A percentile compares a stretch with the other conserved stretches of the same genome.
phyloP scores from a whole-genome alignment of 2,329 filamentous ascomycete genomes.

The Calonectria pseudoreteaudii region DNA sequence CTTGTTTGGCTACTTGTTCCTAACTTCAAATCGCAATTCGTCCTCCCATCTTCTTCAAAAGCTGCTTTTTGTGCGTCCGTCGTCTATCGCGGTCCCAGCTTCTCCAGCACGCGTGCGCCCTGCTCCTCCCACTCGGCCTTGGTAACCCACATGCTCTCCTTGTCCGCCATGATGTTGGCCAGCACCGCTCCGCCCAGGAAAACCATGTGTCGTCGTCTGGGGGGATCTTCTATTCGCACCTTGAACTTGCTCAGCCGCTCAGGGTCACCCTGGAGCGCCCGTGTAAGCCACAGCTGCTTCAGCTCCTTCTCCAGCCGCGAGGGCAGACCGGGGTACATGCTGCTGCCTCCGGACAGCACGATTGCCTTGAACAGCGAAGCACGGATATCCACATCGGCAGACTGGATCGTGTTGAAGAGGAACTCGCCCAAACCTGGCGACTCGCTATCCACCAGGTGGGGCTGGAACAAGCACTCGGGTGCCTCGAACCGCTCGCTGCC shows the following conservation, averaged over 20 bases:
- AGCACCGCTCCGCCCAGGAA: slow-evolving; percentile 96
- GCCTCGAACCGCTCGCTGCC: slow-evolving; percentile 98
- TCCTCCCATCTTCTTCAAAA: slow-evolving; percentile 20
- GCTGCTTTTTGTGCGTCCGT: neutral
- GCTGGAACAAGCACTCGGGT: slow-evolving; percentile 98
- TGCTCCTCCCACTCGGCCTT: slow-evolving; percentile 98
- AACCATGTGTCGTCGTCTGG: slow-evolving; percentile 98
- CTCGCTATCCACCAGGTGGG: slow-evolving; percentile 96
- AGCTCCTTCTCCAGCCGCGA: slow-evolving; percentile 97
- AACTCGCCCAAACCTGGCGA: slow-evolving; percentile 97
- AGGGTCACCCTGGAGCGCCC: slow-evolving; percentile 89
- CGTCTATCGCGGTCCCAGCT: slow-evolving; percentile 85
- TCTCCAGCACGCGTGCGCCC: slow-evolving; percentile 85
- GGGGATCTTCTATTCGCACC: slow-evolving; percentile 98
- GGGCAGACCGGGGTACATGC: slow-evolving; percentile 98
- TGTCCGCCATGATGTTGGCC: slow-evolving; percentile 99
- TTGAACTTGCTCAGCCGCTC: slow-evolving; percentile 99
- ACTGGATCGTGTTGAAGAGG: slow-evolving; percentile 98
- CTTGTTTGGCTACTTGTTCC: slow-evolving; percentile 37
- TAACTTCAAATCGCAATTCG: slow-evolving; percentile 35
- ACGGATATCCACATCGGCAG: slow-evolving; percentile 94
- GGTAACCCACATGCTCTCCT: slow-evolving; percentile 98
- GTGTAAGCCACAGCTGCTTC: slow-evolving; percentile 97
- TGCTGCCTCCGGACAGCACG: slow-evolving; percentile 94
- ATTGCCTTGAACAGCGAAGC: slow-evolving; percentile 97